Percentiles rank a stretch among this genome's conserved stretches.
Conservation (phyloP, 352 stramenopile genomes). For the Phytophthora niederhauseri region DNA sequence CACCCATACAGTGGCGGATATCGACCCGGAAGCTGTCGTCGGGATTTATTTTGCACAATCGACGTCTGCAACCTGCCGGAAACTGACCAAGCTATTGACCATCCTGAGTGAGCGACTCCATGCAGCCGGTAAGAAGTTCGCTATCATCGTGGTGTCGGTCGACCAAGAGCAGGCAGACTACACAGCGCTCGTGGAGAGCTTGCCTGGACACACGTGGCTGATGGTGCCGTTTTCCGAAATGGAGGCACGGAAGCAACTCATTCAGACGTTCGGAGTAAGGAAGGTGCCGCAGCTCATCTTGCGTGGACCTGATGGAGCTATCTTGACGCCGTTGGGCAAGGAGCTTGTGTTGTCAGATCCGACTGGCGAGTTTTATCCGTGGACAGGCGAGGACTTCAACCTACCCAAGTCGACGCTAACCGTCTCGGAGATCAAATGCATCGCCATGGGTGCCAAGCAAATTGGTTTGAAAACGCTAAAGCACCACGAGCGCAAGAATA, state of each 20-base stretch:
- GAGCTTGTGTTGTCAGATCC: conserved; percentile 72
- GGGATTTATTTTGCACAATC: conserved; percentile 78
- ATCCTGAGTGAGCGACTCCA: conserved; percentile 53
- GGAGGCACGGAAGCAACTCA: conserved; percentile 68
- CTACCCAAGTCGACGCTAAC: conserved; percentile 58
- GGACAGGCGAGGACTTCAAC: conserved; percentile 54
- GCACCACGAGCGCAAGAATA: conserved; percentile 51
- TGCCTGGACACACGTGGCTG: conserved; percentile 66
- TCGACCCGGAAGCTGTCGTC: conserved; percentile 63
- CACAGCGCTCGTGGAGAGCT: conserved; percentile 49
- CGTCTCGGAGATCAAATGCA: conserved; percentile 64
- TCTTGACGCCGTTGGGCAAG: conserved; percentile 76
- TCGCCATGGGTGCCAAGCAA: conserved; percentile 75
- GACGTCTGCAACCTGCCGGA: conserved; percentile 50
- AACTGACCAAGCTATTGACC: conserved; percentile 60
- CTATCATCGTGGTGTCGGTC: conserved; percentile 79
- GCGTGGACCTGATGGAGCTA: conserved; percentile 49
- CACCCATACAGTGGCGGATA: conserved; percentile 56
- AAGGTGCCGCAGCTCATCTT: conserved; percentile 71
- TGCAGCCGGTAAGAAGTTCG: conserved; percentile 52
- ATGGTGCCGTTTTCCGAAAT: conserved; percentile 80
- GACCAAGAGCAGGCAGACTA: conserved; percentile 73
- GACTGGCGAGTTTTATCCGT: conserved; percentile 67
- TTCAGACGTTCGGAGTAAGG: conserved; percentile 66
- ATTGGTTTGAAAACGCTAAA: conserved; percentile 75